Percentiles rank a stretch among this genome's conserved stretches.
phyloP scores from a whole-genome alignment of 176 grass and related monocot genomes.

The Phoenix roebelenii region DNA sequence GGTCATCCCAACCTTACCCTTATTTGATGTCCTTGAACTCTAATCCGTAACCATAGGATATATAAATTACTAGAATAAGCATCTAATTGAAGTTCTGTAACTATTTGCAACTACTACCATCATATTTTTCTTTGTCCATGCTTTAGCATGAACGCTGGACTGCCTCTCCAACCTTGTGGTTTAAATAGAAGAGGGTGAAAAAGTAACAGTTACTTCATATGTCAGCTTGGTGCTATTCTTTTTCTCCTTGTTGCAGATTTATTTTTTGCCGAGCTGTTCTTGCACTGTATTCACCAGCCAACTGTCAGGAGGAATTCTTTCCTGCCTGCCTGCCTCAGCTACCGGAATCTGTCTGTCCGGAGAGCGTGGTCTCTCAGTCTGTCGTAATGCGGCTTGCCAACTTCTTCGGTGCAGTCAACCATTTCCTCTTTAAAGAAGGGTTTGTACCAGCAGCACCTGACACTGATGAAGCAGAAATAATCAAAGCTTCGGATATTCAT shows the following conservation, averaged over 20 bases:
- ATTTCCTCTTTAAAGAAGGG: constrained; percentile 44
- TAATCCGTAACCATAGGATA: too few species aligned
- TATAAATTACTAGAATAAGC: too few species aligned
- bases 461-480: neutral
- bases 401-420: constrained; percentile 32
- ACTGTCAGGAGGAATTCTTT: constrained; percentile 33
- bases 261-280: constrained; percentile 64
- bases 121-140: too few species aligned
- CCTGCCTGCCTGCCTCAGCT: constrained; percentile 56
- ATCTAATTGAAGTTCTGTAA: too few species aligned
- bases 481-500: neutral
- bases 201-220: too few species aligned
- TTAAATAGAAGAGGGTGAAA: too few species aligned
- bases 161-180: too few species aligned
- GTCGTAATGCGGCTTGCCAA: constrained; percentile 48
- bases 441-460: constrained; percentile 18
- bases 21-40: too few species aligned
- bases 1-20: too few species aligned
- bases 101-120: too few species aligned
- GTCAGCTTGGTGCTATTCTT: too few species aligned
- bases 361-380: constrained; percentile 49
- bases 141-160: too few species aligned
- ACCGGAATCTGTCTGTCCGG: constrained; percentile 45
- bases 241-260: constrained; percentile 48
- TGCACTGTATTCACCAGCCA: constrained; percentile 41